A percentile compares a stretch with the other conserved stretches of the same genome.
Evolutionary conservation across 805 yeast genomes (phyloP).

Genomic region (Nakazawaea molendinolei): DNA sequence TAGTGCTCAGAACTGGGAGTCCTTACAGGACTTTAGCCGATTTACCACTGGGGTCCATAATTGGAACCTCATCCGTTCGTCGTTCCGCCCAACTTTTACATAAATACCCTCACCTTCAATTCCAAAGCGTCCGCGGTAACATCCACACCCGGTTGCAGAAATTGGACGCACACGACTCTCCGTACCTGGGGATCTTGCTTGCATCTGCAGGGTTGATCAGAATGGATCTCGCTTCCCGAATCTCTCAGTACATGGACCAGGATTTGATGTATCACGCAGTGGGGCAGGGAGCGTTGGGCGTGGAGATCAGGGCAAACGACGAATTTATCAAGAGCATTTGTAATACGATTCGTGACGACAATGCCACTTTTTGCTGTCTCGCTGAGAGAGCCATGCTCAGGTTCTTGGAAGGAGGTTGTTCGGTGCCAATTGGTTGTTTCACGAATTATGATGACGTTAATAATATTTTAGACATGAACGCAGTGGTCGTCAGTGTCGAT

Average conservation of each 20-base stretch:
- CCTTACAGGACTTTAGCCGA: slow-evolving; percentile 61
- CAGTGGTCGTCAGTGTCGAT: slow-evolving; percentile 78
- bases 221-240: slow-evolving; percentile 64
- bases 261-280: slow-evolving; percentile 92
- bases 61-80: slow-evolving; percentile 93
- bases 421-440: slow-evolving; percentile 92
- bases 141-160: slow-evolving; percentile 73
- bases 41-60: slow-evolving; percentile 77
- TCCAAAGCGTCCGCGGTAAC: slow-evolving; percentile 84
- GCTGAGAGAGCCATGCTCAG: slow-evolving; percentile 89
- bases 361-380: slow-evolving; percentile 66
- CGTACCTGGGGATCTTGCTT: slow-evolving; percentile 67
- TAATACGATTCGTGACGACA: slow-evolving; percentile 54
- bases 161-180: slow-evolving; percentile 63
- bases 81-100: slow-evolving; percentile 86
- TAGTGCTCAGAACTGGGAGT: slow-evolving; percentile 65
- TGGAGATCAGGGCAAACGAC: slow-evolving; percentile 79
- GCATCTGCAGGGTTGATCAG: slow-evolving; percentile 92
- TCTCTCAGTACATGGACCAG: slow-evolving; percentile 61
- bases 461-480: slow-evolving; percentile 46
- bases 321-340: slow-evolving; percentile 50
- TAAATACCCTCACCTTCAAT: slow-evolving; percentile 66
- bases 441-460: slow-evolving; percentile 39
- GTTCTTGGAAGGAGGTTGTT: slow-evolving; percentile 93
- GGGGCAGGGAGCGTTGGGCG: slow-evolving; percentile 97